phyloP scores from a whole-genome alignment of 2,329 filamentous ascomycete species.

The Myriosclerotinia curreyana region DNA sequence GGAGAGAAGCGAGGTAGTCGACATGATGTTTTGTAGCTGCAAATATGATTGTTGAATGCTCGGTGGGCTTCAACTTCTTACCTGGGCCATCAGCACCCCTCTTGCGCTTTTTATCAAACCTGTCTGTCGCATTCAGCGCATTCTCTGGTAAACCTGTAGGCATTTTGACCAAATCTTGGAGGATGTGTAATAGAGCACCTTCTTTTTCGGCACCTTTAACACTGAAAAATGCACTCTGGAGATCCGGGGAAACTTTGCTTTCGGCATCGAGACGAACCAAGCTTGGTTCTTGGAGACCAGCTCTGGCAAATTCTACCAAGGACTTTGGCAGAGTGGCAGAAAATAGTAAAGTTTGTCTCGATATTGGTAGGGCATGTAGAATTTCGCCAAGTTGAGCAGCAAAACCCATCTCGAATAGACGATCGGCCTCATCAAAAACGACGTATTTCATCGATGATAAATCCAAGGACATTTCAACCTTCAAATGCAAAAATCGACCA shows the following conservation, averaged over 20 bases:
- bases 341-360: constrained; percentile 87
- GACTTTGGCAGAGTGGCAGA: constrained; percentile 93
- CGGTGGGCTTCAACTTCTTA: constrained; percentile 68
- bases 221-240: constrained; percentile 93
- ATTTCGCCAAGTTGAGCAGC: constrained; percentile 91
- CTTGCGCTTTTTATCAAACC: constrained; percentile 68
- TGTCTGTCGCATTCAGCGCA: constrained; percentile 38
- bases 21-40: constrained; percentile 96
- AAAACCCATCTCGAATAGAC: constrained; percentile 98
- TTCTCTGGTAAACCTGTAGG: constrained; percentile 64
- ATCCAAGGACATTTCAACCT: constrained; percentile 93
- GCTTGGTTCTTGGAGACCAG: constrained; percentile 87
- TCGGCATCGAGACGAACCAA: constrained; percentile 90
- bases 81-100: constrained; percentile 53
- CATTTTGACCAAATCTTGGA: constrained; percentile 91
- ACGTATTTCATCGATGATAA: constrained; percentile 90
- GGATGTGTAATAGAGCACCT: constrained; percentile 80
- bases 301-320: constrained; percentile 91
- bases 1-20: constrained; percentile 81
- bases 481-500: constrained; percentile 91
- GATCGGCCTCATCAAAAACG: constrained; percentile 96
- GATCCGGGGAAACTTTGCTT: constrained; percentile 90
- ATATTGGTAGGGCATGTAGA: constrained; percentile 77
- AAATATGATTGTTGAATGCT: constrained; percentile 93
- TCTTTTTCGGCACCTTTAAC: constrained; percentile 94